Evolutionary conservation across 805 yeast genomes (phyloP), one percentile per base, ranked within the genome.

Genomic region (Yarrowia keelungensis): DNA sequence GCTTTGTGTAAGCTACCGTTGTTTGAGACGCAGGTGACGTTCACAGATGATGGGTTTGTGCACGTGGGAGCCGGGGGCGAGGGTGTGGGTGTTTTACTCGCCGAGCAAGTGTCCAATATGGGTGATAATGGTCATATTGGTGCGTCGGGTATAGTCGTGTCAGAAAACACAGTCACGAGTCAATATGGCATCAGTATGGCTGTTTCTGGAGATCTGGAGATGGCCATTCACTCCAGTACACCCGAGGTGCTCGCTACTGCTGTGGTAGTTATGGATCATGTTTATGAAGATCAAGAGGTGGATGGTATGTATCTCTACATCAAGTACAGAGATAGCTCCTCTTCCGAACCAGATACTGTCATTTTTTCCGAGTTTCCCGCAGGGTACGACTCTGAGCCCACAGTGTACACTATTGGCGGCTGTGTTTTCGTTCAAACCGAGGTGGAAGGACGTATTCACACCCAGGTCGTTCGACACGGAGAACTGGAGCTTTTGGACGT

Each of bases 351-450:
- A 1, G 64, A 56, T 8, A 8, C 15, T 3, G 41, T 56, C 3
- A 43, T 56, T 16, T 56, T 56, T 14, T 8, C 49, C 3, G 64
- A 56, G 49, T 56, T 56, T 19, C n/a, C 47, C 2, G 5, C 14
- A 8, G 64, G 64, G 15, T 56, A 56, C 64, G 38, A 10, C 12
- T 42, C 50, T 0, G 64, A 56, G 15, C 64, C 64, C 7, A 56
- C 49, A 2, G 15, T 56, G n/a, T 41, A 42, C 42, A 42, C 64
- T 16, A 26, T 42, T 0, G 64, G 49, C 26, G 41, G 14, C 11
- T 56, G 64, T 35, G 49, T 56, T 10, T 56, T 56, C 16, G 49
- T 56, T 16, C 64, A 56, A 39, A 56, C 49, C 12, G 64, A 56
- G 26, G 49, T 42, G 9, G 64, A 56, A 3, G 64, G 49, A 3